phyloP scores from a whole-genome alignment of 1,284 basidiomycete genomes.

The Naganishia sp. region DNA sequence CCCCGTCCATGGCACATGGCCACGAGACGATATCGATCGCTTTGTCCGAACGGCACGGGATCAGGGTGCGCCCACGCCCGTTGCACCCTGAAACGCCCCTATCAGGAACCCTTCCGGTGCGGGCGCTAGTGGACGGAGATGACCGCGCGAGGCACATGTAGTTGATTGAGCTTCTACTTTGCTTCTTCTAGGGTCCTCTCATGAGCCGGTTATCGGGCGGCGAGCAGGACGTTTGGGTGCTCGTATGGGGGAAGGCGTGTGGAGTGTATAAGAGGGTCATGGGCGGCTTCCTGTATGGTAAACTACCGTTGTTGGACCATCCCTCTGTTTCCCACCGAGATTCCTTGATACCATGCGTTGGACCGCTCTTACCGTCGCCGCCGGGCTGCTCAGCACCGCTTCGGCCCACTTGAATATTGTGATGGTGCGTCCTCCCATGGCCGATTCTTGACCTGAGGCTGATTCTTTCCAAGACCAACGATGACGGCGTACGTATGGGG shows the following conservation, averaged over 20 bases:
- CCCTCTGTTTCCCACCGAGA: neutral
- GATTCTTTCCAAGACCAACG: slow-evolving; percentile 6
- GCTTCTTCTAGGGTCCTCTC: neutral
- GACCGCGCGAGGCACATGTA: neutral
- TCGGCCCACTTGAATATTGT: slow-evolving; percentile 27
- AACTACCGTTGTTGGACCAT: neutral
- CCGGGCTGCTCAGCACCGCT: slow-evolving; percentile 3
- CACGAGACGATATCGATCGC: too few species aligned
- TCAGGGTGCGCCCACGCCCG: too few species aligned
- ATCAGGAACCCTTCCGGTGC: neutral
- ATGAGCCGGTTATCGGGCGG: too few species aligned
- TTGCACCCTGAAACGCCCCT: neutral
- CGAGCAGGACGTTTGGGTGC: too few species aligned
- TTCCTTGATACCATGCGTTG: slow-evolving; percentile 4
- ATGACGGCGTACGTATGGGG: slow-evolving; percentile 17
- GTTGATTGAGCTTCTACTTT: slow-evolving; percentile 3
- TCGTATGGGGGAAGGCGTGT: too few species aligned
- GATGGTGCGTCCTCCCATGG: neutral
- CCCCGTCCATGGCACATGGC: too few species aligned
- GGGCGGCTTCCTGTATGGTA: neutral
- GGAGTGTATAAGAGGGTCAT: neutral
- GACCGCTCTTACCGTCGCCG: slow-evolving; percentile 12
- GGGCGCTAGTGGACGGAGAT: neutral
- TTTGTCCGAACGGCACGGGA: too few species aligned
- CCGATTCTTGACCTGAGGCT: neutral